Conservation (phyloP, 345 rosid genomes). For the Melaleuca quinquenervia region DNA sequence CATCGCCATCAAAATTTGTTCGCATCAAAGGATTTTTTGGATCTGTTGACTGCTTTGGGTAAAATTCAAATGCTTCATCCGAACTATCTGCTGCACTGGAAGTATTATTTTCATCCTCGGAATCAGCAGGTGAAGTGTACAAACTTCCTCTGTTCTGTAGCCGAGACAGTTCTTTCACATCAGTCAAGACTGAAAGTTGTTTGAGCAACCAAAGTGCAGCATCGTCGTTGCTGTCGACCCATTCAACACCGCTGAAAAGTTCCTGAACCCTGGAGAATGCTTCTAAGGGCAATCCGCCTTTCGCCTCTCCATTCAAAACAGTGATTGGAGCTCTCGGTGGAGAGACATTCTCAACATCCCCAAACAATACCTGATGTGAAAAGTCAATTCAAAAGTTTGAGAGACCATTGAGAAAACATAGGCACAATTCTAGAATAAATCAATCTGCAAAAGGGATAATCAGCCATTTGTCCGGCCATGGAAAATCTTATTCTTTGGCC, state of each 20-base stretch:
- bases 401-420: background rate
- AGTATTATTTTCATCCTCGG: conserved; percentile 88
- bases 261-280: conserved; percentile 97
- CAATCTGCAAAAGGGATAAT: background rate
- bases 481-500: background rate
- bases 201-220: conserved; percentile 92
- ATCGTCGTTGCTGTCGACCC: conserved; percentile 80
- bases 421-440: background rate
- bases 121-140: conserved; percentile 59
- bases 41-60: conserved; percentile 26
- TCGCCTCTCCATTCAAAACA: conserved; percentile 82
- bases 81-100: conserved; percentile 94
- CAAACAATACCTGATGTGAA: conserved; percentile 76
- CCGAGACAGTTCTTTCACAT: conserved; percentile 74
- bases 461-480: background rate
- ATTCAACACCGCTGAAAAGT: conserved; percentile 82
- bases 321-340: conserved; percentile 58
- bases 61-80: conserved; percentile 71
- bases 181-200: conserved; percentile 78
- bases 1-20: conserved; percentile 29
- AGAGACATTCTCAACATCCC: conserved; percentile 60
- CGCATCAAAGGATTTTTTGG: conserved; percentile 13
- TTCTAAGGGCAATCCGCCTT: conserved; percentile 96
- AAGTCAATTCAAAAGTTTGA: background rate
- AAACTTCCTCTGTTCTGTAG: conserved; percentile 56